Conservation (phyloP, 805 yeast genomes). For the Lipomyces orientalis region DNA sequence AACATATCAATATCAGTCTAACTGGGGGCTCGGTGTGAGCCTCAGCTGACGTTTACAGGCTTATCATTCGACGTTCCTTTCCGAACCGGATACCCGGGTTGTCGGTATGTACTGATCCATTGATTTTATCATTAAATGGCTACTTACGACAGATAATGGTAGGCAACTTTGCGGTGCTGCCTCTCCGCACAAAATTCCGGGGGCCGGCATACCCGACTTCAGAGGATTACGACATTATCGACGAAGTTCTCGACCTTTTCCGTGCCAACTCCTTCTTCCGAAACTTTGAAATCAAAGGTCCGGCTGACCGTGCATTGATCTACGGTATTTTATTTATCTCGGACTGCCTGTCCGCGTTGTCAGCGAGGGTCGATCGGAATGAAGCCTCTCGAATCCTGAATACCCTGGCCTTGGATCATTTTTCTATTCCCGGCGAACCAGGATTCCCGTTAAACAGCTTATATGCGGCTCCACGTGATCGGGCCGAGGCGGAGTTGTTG, state of each 20-base stretch:
- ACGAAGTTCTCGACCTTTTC: conserved; percentile 88
- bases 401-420: conserved; percentile 84
- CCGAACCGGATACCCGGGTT: conserved; percentile 43
- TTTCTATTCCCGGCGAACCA: conserved; percentile 92
- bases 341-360: conserved; percentile 75
- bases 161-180: conserved; percentile 79
- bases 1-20: not conserved
- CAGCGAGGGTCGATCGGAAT: conserved; percentile 46
- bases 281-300: conserved; percentile 95
- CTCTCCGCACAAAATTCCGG: conserved; percentile 79
- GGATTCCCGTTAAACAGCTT: conserved; percentile 90
- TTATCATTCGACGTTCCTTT: conserved; percentile 47
- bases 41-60: conserved; percentile 40
- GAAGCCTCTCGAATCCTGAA: conserved; percentile 62
- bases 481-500: conserved; percentile 77
- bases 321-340: conserved; percentile 91
- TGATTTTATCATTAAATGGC: not conserved
- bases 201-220: conserved; percentile 89
- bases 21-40: not conserved
- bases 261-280: conserved; percentile 96
- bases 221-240: conserved; percentile 83
- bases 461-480: conserved; percentile 73
- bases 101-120: conserved; percentile 31
- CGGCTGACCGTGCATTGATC: conserved; percentile 88
- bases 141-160: conserved; percentile 45